Base-by-base conservation (phyloP, 306 rosid genomes). In the Glycyrrhiza uralensis region DNA sequence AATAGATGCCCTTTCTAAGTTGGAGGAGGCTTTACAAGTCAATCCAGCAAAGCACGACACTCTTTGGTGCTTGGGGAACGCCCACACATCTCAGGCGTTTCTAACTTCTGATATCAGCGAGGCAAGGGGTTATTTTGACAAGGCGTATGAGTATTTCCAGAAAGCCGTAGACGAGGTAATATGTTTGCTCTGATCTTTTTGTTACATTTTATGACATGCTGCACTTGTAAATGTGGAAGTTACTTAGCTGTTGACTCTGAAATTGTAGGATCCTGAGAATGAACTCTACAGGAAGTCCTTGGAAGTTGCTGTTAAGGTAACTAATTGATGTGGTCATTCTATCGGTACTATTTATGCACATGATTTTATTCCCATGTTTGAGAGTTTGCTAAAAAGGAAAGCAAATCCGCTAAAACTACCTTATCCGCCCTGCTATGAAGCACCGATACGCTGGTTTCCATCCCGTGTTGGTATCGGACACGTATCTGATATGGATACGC, bases 11-110 rank as follows among this genome's bases (percentile, higher is more conserved):
- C 77, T 80, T 66, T 71, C 82, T 2, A 86, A 89, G 89, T 79
- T 92, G 80, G 90, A 88, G 81, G 98, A 89, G 81, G 98, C 94
- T 74, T 63, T 86, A 83, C 39, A 18, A 7, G 76, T 92, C 57
- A 51, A 80, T 62, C 88, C 96, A 7, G 36, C 66, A 8, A 89
- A 86, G 86, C 92, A 82, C 59, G 88, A 86, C n/a, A 91, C 97
- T 18, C 71, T 86, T 24, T 92, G 96, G 96, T 81, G 77, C 83
- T 56, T 89, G 55, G 94, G 94, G 61, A 92, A 92, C 18, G 96
- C 87, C 8, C 65, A 76, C 60, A 89, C 89, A 0, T 85, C 96
- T 18, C 64, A 51, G 30, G 98, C 81, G 0, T 89, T 89, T 78
- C 60, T 89, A 64, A 89, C 84, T 61, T 90, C 94, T 6, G 84